phyloP scores from a whole-genome alignment of 1,284 basidiomycete species.

The Sparassis latifolia region DNA sequence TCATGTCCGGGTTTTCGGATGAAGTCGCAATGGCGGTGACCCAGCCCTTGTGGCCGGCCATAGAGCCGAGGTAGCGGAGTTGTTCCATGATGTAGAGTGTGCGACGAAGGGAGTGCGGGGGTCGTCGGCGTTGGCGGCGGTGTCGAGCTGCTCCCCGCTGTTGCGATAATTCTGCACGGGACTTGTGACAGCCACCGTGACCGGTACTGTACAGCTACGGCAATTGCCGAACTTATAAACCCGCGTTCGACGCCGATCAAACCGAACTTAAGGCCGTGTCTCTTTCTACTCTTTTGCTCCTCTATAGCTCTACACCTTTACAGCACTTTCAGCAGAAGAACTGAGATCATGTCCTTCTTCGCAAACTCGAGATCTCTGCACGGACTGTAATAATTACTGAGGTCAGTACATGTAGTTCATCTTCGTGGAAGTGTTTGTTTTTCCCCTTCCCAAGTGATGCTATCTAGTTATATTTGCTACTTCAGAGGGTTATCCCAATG shows the following conservation, averaged over 20 bases:
- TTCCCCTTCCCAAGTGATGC: conserved; percentile 33
- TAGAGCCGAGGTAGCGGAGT: conserved; percentile 87
- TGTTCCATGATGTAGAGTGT: conserved; percentile 66
- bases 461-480: conserved; percentile 70
- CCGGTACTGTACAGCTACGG: conserved; percentile 38
- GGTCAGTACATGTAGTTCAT: too few relatives aligned
- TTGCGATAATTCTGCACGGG: conserved; percentile 12
- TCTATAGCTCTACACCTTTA: too few relatives aligned
- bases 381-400: too few relatives aligned
- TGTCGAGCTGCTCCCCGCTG: conserved; percentile 25
- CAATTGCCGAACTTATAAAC: conserved; percentile 21
- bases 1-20: conserved; percentile 95
- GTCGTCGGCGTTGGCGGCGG: conserved; percentile 32
- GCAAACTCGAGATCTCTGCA: too few relatives aligned
- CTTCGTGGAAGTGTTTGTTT: too few relatives aligned
- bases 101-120: conserved; percentile 25
- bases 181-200: conserved; percentile 60
- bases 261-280: too few relatives aligned
- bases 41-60: conserved; percentile 96
- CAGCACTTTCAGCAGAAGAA: too few relatives aligned
- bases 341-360: too few relatives aligned
- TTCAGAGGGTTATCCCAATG: conserved; percentile 72
- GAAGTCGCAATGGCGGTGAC: conserved; percentile 95
- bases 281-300: too few relatives aligned
- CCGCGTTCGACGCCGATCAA: background rate